A percentile compares a stretch with the other conserved stretches of the same genome.
phyloP scores from a whole-genome alignment of 1,284 basidiomycete genomes.

The Bondarzewia mesenterica region DNA sequence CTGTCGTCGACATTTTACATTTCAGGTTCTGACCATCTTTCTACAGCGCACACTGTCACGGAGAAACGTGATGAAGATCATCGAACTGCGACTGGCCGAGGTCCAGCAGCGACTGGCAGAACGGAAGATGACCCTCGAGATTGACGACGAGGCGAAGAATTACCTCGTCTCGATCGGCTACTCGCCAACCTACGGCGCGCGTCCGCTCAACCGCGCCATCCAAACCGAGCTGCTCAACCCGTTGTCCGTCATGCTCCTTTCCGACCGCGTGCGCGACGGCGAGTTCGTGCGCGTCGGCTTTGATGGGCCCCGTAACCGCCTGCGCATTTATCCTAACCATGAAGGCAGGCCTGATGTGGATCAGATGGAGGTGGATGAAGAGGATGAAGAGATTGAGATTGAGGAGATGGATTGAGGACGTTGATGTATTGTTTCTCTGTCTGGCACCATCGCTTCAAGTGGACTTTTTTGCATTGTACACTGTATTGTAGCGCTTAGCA shows the following conservation, averaged over 20 bases:
- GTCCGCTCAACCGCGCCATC: constrained; percentile 88
- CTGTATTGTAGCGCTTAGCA: too few relatives aligned
- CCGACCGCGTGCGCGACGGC: constrained; percentile 77
- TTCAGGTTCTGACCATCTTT: constrained; percentile 8
- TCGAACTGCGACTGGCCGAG: constrained; percentile 72
- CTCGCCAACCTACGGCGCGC: constrained; percentile 80
- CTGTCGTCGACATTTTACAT: constrained; percentile 2
- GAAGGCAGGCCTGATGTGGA: constrained; percentile 38
- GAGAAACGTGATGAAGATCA: constrained; percentile 73
- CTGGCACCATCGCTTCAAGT: background rate
- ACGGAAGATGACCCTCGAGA: constrained; percentile 71
- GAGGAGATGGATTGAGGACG: constrained; percentile 67
- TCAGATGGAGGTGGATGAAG: constrained; percentile 55
- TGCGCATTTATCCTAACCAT: constrained; percentile 85
- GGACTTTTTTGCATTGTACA: too few relatives aligned
- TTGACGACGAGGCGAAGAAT: constrained; percentile 74
- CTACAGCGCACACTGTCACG: constrained; percentile 69
- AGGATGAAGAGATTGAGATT: constrained; percentile 48
- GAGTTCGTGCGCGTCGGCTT: constrained; percentile 75
- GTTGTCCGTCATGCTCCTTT: constrained; percentile 80
- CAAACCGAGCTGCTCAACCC: constrained; percentile 93
- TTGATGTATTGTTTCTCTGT: background rate
- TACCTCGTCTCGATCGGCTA: constrained; percentile 85
- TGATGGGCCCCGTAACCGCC: constrained; percentile 77
- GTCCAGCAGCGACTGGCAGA: constrained; percentile 62